Base-by-base conservation (phyloP, 176 grass and related monocot genomes). In the Lolium multiflorum region DNA sequence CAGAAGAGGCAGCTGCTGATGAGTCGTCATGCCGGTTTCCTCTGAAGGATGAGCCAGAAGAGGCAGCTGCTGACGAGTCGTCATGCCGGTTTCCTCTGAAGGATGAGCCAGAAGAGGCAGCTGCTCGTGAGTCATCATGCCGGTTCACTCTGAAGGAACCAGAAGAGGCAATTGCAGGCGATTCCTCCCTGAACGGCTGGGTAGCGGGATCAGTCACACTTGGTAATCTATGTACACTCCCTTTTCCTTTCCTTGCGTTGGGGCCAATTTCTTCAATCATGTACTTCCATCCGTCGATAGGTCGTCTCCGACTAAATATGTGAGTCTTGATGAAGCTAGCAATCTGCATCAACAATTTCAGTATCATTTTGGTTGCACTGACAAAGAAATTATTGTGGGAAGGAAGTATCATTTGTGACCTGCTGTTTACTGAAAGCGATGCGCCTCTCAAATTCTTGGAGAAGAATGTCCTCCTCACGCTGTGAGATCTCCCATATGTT, bases 401-500 rank as follows among this genome's bases (percentile, higher is more conserved):
- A 59, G 2, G 69, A 79, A 77, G n/a, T 43, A 51, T 63, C 6
- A 0, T 18, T 13, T 65, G 0, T 82, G 81, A 99, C 97, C 92
- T 99, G 94, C 61, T 91, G 90, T 90, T 96, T 99, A 77, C 92
- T 94, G 90, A 99, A 99, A 88, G 97, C 92, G 14, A 94, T 96
- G 24, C 94, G 82, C 24, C 97, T 87, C 84, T 99, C 94, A 21
- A 99, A 99, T 85, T 99, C 97, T 89, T 96, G 97, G 75, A 99
- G 94, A 85, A 99, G 97, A 75, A 94, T 96, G 63, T 96, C 97
- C 48, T 99, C 94, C 86, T 99, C 92, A 5, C 87, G 87, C 85
- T 99, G 90, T 69, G 94, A 96, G 69, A 99, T 96, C 21, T 94
- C 94, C 97, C 97, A 96, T 92, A 96, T 90, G 77, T 91, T 96